These are phyloP conservation scores for Heterococcus sp. DNA, from an alignment of 108 stramenopile species.

Conservation along the genomic window DNA sequence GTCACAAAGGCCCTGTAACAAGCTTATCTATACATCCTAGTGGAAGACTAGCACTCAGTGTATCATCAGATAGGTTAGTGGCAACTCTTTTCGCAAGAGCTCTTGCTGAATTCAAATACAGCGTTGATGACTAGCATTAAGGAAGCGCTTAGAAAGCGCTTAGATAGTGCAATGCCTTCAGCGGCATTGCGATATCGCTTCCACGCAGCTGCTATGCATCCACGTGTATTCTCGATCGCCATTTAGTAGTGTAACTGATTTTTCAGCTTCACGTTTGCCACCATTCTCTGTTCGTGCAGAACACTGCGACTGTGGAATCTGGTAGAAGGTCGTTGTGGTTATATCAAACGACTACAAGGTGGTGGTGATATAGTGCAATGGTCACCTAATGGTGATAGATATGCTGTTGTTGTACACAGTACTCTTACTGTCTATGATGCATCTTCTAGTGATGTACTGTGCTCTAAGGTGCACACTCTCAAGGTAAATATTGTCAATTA, in stretches of 20 bases:
- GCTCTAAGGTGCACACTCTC: not conserved
- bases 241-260: no score
- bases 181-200: no score
- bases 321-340: conserved; percentile 41
- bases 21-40: conserved; percentile 35
- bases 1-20: conserved; percentile 51
- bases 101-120: no score
- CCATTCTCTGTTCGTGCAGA: no score
- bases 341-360: conserved; percentile 39
- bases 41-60: conserved; percentile 49
- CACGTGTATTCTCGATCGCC: no score
- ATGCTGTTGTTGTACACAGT: not conserved
- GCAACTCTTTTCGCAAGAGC: no score
- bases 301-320: conserved; percentile 57
- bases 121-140: no score
- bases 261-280: no score
- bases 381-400: conserved; percentile 2
- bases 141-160: no score
- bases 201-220: no score
- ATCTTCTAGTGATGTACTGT: not conserved
- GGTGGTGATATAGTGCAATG: conserved; percentile 33
- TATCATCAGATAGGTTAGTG: conserved; percentile 9
- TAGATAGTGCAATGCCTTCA: no score
- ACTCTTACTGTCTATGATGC: not conserved
- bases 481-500: not conserved